Conservation (phyloP, 2,329 filamentous ascomycete species). For the Pseudogymnoascus sp. region DNA sequence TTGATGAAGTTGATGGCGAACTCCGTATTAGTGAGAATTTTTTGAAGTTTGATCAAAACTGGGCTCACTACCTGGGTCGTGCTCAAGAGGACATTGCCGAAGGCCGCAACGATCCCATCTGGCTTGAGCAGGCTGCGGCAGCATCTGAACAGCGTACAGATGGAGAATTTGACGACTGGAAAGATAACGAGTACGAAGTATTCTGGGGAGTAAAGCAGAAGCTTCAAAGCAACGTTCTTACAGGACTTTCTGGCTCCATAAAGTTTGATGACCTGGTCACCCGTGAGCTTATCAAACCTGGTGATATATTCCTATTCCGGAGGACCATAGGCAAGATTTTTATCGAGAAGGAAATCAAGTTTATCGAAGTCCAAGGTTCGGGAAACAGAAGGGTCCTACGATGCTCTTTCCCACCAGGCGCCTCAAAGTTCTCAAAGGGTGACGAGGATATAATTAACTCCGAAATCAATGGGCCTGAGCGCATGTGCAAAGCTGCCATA, state of each 20-base stretch:
- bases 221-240: slow-evolving; percentile 3
- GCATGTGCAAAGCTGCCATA: neutral
- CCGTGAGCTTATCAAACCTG: neutral
- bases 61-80: slow-evolving; percentile 44
- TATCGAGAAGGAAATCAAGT: slow-evolving; percentile 8
- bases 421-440: slow-evolving; percentile 3
- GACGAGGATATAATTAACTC: slow-evolving; percentile 5
- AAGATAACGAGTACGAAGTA: slow-evolving; percentile 45
- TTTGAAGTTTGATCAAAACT: slow-evolving; percentile 38
- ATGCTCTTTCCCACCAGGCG: neutral
- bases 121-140: slow-evolving; percentile 46
- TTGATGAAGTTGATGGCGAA: slow-evolving; percentile 15
- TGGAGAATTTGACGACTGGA: slow-evolving; percentile 51
- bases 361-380: neutral
- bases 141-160: slow-evolving; percentile 44
- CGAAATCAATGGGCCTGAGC: slow-evolving; percentile 7
- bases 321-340: neutral
- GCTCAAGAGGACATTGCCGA: slow-evolving; percentile 49
- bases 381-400: neutral
- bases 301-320: slow-evolving; percentile 8
- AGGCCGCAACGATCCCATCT: slow-evolving; percentile 50
- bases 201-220: slow-evolving; percentile 12
- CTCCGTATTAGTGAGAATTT: slow-evolving; percentile 26
- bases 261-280: slow-evolving; percentile 8
- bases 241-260: neutral